A percentile compares a stretch with the other conserved stretches of the same genome.
Evolutionary conservation across 306 rosid species (phyloP).

Genomic region (Myrica gale): DNA sequence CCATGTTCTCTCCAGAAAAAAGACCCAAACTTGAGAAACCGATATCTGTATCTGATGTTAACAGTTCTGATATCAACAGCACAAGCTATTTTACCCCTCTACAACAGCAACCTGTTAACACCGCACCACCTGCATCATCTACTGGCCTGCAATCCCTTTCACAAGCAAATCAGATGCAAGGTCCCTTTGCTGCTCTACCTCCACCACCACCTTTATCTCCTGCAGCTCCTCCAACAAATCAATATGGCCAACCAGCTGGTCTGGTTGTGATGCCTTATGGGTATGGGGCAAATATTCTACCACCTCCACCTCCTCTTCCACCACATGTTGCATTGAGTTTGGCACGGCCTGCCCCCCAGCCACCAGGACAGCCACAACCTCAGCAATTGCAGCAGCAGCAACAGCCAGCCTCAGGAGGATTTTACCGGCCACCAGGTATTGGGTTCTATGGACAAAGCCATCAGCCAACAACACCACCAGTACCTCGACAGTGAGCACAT

Average conservation of each 20-base stretch:
- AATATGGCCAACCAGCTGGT: slow-evolving; percentile 62
- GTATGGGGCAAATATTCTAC: slow-evolving; percentile 53
- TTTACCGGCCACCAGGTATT: slow-evolving; percentile 63
- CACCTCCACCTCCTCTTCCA: slow-evolving; percentile 84
- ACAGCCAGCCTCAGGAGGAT: slow-evolving; percentile 59
- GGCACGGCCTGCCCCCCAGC: slow-evolving; percentile 52
- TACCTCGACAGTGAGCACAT: slow-evolving; percentile 67
- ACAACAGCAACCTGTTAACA: slow-evolving; percentile 46
- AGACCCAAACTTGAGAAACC: slow-evolving; percentile 71
- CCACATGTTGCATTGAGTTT: slow-evolving; percentile 61
- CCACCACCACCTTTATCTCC: slow-evolving; percentile 44
- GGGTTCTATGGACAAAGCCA: slow-evolving; percentile 79
- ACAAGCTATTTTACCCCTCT: slow-evolving; percentile 45
- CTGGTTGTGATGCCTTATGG: slow-evolving; percentile 60
- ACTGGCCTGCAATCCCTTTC: slow-evolving; percentile 44
- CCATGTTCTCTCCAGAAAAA: slow-evolving; percentile 68
- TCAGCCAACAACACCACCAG: slow-evolving; percentile 63
- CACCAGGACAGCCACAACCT: slow-evolving; percentile 48
- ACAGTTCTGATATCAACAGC: slow-evolving; percentile 45
- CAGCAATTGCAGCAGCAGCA: slow-evolving; percentile 47
- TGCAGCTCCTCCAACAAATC: slow-evolving; percentile 49
- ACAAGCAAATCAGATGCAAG: slow-evolving; percentile 55
- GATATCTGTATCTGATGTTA: slow-evolving; percentile 45
- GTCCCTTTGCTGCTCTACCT: slow-evolving; percentile 45
- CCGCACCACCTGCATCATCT: slow-evolving; percentile 39